Evolutionary conservation across 176 grass and related monocot genomes (phyloP).

Genomic region (Otatea glauca): DNA sequence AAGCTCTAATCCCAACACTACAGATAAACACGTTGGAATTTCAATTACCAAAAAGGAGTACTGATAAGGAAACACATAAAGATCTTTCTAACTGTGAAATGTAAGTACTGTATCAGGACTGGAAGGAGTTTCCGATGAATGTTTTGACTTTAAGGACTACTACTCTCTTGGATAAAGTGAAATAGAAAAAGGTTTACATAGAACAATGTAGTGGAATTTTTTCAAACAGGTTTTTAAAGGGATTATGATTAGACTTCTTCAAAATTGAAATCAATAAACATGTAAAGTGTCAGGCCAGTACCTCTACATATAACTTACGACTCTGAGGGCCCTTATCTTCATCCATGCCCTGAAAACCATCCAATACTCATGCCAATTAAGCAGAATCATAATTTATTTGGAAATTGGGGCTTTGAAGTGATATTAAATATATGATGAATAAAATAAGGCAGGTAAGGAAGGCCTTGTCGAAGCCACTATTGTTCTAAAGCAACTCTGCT

Average conservation of each 20-base stretch:
- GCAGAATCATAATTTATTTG: neutral
- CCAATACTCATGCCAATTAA: constrained; percentile 13
- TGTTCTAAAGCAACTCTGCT: neutral
- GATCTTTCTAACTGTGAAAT: neutral
- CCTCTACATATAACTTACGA: constrained; percentile 84
- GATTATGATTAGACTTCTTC: neutral
- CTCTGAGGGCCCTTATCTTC: constrained; percentile 85
- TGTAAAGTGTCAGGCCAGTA: constrained; percentile 38
- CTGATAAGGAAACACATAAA: neutral
- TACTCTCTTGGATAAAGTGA: neutral
- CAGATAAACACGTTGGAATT: neutral
- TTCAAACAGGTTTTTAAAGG: neutral
- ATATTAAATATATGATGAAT: neutral
- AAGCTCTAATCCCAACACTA: neutral
- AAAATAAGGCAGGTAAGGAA: constrained; percentile 17
- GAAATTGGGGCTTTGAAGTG: neutral
- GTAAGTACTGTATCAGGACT: constrained; percentile 8
- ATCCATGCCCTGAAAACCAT: constrained; percentile 71
- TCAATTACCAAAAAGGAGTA: constrained; percentile 15
- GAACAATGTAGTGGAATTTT: neutral
- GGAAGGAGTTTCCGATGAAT: neutral
- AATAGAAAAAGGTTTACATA: constrained; percentile 14
- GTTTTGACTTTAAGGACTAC: neutral
- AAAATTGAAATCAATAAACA: neutral
- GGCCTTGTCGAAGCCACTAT: neutral